Evolutionary conservation across 1,284 basidiomycete species (phyloP), one percentile per base, ranked within the genome.

Genomic region (Singerocomus rubriflavus): DNA sequence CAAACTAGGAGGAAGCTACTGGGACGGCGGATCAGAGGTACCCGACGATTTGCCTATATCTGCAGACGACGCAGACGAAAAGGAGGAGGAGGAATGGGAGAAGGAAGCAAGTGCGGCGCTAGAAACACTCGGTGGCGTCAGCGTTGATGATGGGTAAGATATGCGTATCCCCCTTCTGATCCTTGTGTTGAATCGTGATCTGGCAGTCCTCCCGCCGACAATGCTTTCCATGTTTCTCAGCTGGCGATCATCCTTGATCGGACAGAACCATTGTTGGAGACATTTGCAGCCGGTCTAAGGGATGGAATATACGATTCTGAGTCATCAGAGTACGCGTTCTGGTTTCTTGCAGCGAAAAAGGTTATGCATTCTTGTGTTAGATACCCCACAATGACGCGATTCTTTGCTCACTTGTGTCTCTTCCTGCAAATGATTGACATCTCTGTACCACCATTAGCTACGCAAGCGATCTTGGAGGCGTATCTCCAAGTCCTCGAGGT

Each of bases 321-420:
- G 16, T 75, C 78, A 2, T 73, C 80, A 35, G 86, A 91, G 90
- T 92, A 59, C 53, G 85, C 71, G 9, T 26, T 38, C 33, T n/a
- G 13, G 11, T 32, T 44, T 27, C 14, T 51, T 31, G 37, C 36
- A 12, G 33, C 30, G 41, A 34, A 25, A 42, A 35, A 17, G 3
- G 35, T 46, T 6, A 46, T 48, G 26, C 61, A 31, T 53, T 32
- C 21, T 42, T 37, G 17, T 11, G 3, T 30, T 38, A 89, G 86
- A 54, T 87, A 86, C 59, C 74, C 81, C 0, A 75, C 78, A 1
- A 77, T 88, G 74, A 82, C 79, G 38, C 90, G 95, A 25, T 99
- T 99, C 76, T 98, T 97, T 64, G 86, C 94, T 0, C 96, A 99
- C 63, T 74, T 98, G n/a, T 92, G 93, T 55, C 82, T 99, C 16